Base-by-base conservation (phyloP, 2,329 filamentous ascomycete genomes). In the Leptosphaerulina australis region DNA sequence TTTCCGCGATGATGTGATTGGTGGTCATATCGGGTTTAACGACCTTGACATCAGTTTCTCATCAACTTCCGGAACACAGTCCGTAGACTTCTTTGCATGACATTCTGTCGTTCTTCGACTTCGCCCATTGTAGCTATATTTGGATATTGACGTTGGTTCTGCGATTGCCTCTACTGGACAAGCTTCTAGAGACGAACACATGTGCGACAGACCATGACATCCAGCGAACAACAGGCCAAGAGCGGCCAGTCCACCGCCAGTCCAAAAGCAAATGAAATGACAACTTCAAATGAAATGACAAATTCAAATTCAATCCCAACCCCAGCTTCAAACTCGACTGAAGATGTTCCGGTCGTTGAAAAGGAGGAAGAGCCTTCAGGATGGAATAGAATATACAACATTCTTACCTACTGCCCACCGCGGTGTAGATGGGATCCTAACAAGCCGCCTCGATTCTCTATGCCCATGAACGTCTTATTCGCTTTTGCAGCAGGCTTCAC, bases 381-480 rank as follows among this genome's bases (percentile, higher is more conserved):
- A 60, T 64, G 61, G 63, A 51, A 59, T 40, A 64, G 43, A 36
- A 18, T 62, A 1, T 67, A 63, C 50, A 51, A 47, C 15, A 49
- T 74, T 2, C 39, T 86, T 12, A 76, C 75, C 26, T 89, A 82
- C 80, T 84, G 82, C 26, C 88, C 88, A 0, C 77, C 78, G 43
- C 79, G 81, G 58, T 88, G 87, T 67, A 83, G 88, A 35, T 92
- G 86, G 75, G 79, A 90, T 59, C 80, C 84, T 0, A 69, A 82
- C 0, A 79, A 82, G 45, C 88, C 88, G 6, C 87, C 87, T 0
- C 76, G 79, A 24, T 90, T 93, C 70, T 87, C 83, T 1, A 74
- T 90, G 60, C 75, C 77, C 2, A 76, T 90, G 66, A 92, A 92
- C 62, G 68, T 91, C 2, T 72, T 92, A 1, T 90, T 91, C 55